phyloP scores from a whole-genome alignment of 2,329 filamentous ascomycete genomes.

The Fusarium sp. region DNA sequence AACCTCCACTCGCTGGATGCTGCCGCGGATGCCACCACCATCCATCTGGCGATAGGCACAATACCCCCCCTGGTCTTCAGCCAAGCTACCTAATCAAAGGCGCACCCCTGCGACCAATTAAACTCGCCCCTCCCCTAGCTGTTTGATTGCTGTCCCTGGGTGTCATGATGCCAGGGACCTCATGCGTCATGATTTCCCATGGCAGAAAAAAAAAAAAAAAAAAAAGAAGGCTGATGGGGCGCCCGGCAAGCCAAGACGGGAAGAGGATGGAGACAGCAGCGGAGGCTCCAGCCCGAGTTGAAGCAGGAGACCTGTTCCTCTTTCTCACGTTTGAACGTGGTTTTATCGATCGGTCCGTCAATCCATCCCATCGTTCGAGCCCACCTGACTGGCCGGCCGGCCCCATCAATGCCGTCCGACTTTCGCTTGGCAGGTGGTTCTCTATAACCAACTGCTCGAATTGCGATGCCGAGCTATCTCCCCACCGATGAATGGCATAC shows the following conservation, averaged over 20 bases:
- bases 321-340: slow-evolving; percentile 10
- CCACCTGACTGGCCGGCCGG: slow-evolving; percentile 19
- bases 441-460: background rate
- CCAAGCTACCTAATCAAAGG: slow-evolving; percentile 20
- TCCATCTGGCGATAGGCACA: background rate
- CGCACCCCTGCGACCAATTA: slow-evolving; percentile 32
- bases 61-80: background rate
- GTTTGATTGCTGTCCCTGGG: slow-evolving; percentile 13
- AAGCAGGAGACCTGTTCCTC: slow-evolving; percentile 15
- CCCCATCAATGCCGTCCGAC: slow-evolving; percentile 30
- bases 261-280: slow-evolving; percentile 16
- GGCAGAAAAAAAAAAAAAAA: background rate
- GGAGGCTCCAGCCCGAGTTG: slow-evolving; percentile 26
- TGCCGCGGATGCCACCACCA: background rate
- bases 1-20: slow-evolving; percentile 19
- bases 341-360: slow-evolving; percentile 37
- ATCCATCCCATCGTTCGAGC: slow-evolving; percentile 36
- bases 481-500: background rate
- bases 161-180: slow-evolving; percentile 33
- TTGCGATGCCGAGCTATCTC: slow-evolving; percentile 2
- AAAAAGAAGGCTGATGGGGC: slow-evolving; percentile 9
- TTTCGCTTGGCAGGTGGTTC: slow-evolving; percentile 15
- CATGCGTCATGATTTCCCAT: slow-evolving; percentile 26
- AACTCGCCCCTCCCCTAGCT: slow-evolving; percentile 10
- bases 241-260: slow-evolving; percentile 29